A percentile compares a stretch with the other conserved stretches of the same genome.
Conservation (phyloP, 1,284 basidiomycete species). For the Cryptococcus sp. region DNA sequence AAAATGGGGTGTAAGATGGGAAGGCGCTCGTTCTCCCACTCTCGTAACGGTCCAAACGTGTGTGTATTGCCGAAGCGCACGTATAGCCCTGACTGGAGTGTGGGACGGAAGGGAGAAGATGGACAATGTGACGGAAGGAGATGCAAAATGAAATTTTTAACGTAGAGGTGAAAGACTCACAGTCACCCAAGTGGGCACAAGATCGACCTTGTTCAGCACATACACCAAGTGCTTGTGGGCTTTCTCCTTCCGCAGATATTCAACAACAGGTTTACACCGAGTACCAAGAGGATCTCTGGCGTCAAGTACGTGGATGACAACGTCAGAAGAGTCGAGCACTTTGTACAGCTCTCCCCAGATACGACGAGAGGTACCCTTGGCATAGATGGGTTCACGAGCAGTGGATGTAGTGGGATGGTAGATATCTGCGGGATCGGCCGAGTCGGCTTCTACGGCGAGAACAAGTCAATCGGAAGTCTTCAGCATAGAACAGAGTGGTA, state of each 20-base stretch:
- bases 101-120: conserved; percentile 39
- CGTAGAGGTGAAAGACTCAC: conserved; percentile 60
- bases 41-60: conserved; percentile 61
- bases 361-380: conserved; percentile 87
- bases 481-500: background rate
- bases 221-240: conserved; percentile 96
- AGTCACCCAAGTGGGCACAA: conserved; percentile 98
- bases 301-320: conserved; percentile 93
- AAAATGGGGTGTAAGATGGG: conserved; percentile 52
- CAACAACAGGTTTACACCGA: conserved; percentile 92
- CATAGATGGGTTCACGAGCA: conserved; percentile 77
- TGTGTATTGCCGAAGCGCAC: conserved; percentile 42
- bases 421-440: conserved; percentile 35
- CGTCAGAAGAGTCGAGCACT: conserved; percentile 98
- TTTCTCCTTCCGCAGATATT: conserved; percentile 94
- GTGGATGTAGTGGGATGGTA: conserved; percentile 40
- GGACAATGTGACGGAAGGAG: conserved; percentile 5
- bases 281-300: conserved; percentile 95
- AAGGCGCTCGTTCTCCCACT: conserved; percentile 61
- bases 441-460: conserved; percentile 10
- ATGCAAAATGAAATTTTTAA: conserved; percentile 2
- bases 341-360: conserved; percentile 99
- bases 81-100: conserved; percentile 59
- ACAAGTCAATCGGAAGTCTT: background rate
- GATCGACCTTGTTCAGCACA: conserved; percentile 97